Base-by-base conservation (phyloP, 768 basidiomycete genomes). In the Baorangia bicolor region DNA sequence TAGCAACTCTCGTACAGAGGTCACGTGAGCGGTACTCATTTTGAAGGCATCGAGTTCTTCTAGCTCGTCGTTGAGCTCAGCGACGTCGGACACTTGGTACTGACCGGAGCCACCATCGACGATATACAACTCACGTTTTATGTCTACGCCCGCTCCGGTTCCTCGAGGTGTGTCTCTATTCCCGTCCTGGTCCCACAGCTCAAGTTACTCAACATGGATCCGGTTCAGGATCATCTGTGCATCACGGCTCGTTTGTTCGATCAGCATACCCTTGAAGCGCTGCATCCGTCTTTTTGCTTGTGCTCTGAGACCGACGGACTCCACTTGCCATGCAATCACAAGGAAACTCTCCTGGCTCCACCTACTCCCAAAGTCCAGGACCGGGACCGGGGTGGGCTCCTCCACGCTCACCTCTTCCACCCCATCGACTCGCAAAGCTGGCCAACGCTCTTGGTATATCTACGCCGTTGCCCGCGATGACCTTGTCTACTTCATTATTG, bases 381-480 rank as follows among this genome's bases (percentile, higher is more conserved):
- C 49, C 53, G 16, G 51, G 48, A 1, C 47, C 52, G 3, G 56
- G 28, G 69, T 88, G 88, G 88, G 75, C 74, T 4, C 83, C 82
- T 7, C 89, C 88, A 55, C 87, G 82, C 64, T 70, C 86, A 23
- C 92, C 91, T 4, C 74, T 93, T 9, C 72, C 90, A 4, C 90
- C 92, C 5, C 81, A 88, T 61, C 79, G 88, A 13, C 83, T 93
- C 11, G 92, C 89, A 34, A 90, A 87, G 61, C 77, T 94, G 23
- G 92, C 90, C 16, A 93, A 93, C 66, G 91, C 92, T 4, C 84
- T 94, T 41, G 92, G 92, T 43, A 84, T 94, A 35, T 78, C 88
- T 4, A 86, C 85, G 0, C 91, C 91, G 0, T 68, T 88, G 49
- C 90, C 90, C 6, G 77, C 79, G 28, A 73, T 77, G 48, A 73